Evolutionary conservation across 768 basidiomycete genomes (phyloP), one percentile per base, ranked within the genome.

Genomic region (Nevesoporus exiguus): DNA sequence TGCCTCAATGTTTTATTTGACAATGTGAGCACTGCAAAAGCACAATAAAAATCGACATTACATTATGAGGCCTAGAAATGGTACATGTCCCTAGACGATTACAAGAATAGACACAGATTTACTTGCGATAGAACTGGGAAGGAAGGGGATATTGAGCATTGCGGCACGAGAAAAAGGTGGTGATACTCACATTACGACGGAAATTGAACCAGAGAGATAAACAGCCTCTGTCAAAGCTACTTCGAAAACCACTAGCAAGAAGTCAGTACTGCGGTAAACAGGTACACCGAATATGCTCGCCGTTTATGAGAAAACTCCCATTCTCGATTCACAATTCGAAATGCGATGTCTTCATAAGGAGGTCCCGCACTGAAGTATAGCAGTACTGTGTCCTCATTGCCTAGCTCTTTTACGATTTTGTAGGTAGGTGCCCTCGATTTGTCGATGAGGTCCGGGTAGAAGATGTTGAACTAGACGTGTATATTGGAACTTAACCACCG

Each of bases 231-330:
- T 99, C 97, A 71, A 98, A 99, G 62, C 91, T 93, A 68, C 92
- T 93, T 46, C 94, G 81, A 79, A 98, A 99, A 15, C 97, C 97
- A 57, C 93, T 96, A 43, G 29, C 22, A 51, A 19, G 43, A 7
- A 40, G 59, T 66, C 25, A 63, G 45, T 31, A 55, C 57, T 52
- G 57, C 25, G 42, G 14, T 29, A 14, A 51, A 54, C 21, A 43
- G 22, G 46, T 17, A 36, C 13, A 46, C 42, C 10, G 17, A 3
- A 49, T 56, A 22, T 29, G 56, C 74, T 50, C 68, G 91, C 92
- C 93, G 83, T 77, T 96, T 97, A 66, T 98, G 95, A 36, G 93
- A 95, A 71, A 91, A 96, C 63, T 98, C 97, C 97, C 97, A 99
- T 70, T 97, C 94, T 50, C 93, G 82, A 64, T 97, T 93, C 54